Conservation (phyloP, 169 alveolate species). For the Eimeria acervulina region DNA sequence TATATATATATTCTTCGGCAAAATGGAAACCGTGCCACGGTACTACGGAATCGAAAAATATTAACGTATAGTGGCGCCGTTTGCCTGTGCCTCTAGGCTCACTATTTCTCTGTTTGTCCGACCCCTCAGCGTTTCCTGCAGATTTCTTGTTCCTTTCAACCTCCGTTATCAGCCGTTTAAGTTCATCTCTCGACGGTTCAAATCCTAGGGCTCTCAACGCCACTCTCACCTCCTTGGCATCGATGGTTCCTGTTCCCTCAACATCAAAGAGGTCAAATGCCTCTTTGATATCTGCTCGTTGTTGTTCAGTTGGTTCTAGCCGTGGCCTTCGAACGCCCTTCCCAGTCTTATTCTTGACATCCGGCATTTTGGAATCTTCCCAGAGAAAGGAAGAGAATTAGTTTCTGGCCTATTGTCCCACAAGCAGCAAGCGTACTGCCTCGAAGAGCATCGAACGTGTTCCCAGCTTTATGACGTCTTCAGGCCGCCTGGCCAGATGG, state of each 20-base stretch:
- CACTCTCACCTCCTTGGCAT: constrained; percentile 97
- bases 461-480: not conserved
- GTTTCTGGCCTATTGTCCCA: not conserved
- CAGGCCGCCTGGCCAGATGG: not conserved
- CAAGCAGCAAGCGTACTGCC: not conserved
- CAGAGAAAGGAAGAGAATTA: not conserved
- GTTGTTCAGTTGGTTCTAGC: constrained; percentile 76
- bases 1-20: not conserved
- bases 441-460: not conserved
- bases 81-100: not conserved
- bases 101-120: constrained; percentile 63
- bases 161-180: constrained; percentile 86
- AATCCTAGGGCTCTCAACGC: constrained; percentile 99
- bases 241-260: constrained; percentile 93
- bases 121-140: constrained; percentile 25
- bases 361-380: constrained; percentile 29
- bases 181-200: constrained; percentile 98
- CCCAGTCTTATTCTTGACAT: constrained; percentile 9
- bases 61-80: too few species aligned
- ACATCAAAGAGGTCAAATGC: constrained; percentile 98
- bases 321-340: constrained; percentile 65
- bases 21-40: not conserved
- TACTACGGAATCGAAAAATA: not conserved
- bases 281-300: constrained; percentile 92
- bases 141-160: constrained; percentile 82